A percentile compares a stretch with the other conserved stretches of the same genome.
Evolutionary conservation across 495 filamentous ascomycete species (phyloP).

Genomic region (Penicillium salamii): DNA sequence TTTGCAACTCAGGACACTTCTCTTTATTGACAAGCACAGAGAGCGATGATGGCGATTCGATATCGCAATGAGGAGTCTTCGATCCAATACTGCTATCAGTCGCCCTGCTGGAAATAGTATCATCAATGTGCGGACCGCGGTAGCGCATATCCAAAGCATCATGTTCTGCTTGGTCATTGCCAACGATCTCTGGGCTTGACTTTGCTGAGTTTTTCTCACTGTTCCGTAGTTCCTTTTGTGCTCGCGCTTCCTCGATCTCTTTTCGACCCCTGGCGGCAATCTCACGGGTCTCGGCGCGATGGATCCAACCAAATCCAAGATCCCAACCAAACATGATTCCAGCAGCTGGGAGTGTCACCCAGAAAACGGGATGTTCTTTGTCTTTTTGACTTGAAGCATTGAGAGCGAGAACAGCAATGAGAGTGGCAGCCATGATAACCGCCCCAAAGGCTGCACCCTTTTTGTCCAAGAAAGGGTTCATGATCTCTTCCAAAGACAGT

Average conservation of each 20-base stretch:
- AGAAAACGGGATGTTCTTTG: conserved; percentile 47
- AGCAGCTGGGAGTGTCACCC: conserved; percentile 60
- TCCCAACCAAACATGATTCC: conserved; percentile 63
- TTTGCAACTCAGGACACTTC: conserved; percentile 4
- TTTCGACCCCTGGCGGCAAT: conserved; percentile 54
- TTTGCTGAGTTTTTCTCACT: background rate
- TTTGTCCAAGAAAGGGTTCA: conserved; percentile 69
- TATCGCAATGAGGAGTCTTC: background rate
- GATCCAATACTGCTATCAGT: background rate
- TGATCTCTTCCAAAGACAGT: conserved; percentile 62
- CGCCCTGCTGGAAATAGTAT: background rate
- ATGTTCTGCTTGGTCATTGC: background rate
- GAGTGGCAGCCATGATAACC: conserved; percentile 58
- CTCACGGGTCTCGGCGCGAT: conserved; percentile 55
- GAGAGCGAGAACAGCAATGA: conserved; percentile 55
- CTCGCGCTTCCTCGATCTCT: conserved; percentile 45
- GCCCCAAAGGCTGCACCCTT: conserved; percentile 57
- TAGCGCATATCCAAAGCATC: background rate
- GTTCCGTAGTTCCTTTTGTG: conserved; percentile 33
- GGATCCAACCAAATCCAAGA: conserved; percentile 53
- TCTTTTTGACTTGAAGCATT: conserved; percentile 51
- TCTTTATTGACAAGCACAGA: conserved; percentile 11
- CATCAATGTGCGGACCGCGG: background rate
- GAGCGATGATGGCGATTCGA: conserved; percentile 4
- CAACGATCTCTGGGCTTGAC: background rate